These are phyloP conservation scores for Phaseolus lunatus DNA, from an alignment of 306 rosid genomes.

Conservation along the genomic window DNA sequence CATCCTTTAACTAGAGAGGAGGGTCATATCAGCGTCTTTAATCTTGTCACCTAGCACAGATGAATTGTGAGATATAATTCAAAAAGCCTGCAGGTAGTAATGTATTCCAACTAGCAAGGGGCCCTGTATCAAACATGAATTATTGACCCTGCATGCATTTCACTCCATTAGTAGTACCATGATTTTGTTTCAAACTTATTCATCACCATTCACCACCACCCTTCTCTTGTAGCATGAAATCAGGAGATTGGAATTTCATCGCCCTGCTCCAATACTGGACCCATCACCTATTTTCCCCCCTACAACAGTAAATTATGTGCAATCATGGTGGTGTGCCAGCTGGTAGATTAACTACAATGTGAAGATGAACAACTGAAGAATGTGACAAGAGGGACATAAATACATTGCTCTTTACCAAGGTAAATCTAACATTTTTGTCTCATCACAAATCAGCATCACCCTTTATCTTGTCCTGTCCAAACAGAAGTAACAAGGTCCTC, in stretches of 20 bases:
- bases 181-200: conserved; percentile 36
- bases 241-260: conserved; percentile 31
- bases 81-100: conserved; percentile 45
- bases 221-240: conserved; percentile 30
- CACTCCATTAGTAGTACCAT: conserved; percentile 33
- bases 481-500: conserved; percentile 2
- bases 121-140: conserved; percentile 49
- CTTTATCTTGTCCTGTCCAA: background rate
- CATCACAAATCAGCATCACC: conserved; percentile 1
- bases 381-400: conserved; percentile 52
- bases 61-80: conserved; percentile 36
- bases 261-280: conserved; percentile 21
- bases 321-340: conserved; percentile 48
- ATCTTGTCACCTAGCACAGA: conserved; percentile 49
- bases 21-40: conserved; percentile 34
- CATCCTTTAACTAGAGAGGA: conserved; percentile 32
- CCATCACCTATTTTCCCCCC: conserved; percentile 11
- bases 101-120: conserved; percentile 47
- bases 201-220: conserved; percentile 11
- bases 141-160: conserved; percentile 46
- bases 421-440: background rate
- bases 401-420: conserved; percentile 58
- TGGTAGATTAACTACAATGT: conserved; percentile 50
- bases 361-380: conserved; percentile 62
- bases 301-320: conserved; percentile 21